phyloP scores from a whole-genome alignment of 805 yeast genomes.

The Metschnikowia bowlesiae region DNA sequence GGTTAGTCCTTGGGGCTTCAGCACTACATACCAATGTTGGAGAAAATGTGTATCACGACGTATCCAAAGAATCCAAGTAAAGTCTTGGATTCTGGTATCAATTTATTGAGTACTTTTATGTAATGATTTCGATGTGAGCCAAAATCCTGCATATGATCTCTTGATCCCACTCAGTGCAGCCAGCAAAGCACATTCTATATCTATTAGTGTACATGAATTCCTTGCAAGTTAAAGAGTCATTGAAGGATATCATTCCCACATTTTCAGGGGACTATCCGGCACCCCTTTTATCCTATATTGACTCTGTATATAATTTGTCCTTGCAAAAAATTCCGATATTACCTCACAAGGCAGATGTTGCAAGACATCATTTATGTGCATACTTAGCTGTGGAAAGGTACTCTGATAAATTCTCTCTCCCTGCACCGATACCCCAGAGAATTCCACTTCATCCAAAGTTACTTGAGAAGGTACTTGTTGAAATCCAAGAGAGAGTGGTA shows the following conservation, averaged over 20 bases:
- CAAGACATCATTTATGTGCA: constrained; percentile 66
- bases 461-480: constrained; percentile 38
- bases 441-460: constrained; percentile 55
- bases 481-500: constrained; percentile 41
- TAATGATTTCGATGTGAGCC: neutral
- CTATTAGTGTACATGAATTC: constrained; percentile 11
- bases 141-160: neutral
- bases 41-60: neutral
- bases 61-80: neutral
- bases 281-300: constrained; percentile 36
- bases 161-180: neutral
- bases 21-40: neutral
- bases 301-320: constrained; percentile 46
- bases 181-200: neutral
- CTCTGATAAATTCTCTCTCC: constrained; percentile 38
- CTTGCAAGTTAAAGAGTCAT: constrained; percentile 25
- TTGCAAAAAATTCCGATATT: constrained; percentile 48
- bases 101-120: neutral
- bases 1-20: neutral
- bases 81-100: no score
- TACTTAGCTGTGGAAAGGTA: constrained; percentile 53
- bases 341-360: constrained; percentile 54
- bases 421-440: constrained; percentile 45
- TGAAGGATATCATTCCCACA: constrained; percentile 50
- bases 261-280: constrained; percentile 40